Evolutionary conservation across 805 yeast species (phyloP), one percentile per base, ranked within the genome.

Genomic region (Danielia oregonensis): DNA sequence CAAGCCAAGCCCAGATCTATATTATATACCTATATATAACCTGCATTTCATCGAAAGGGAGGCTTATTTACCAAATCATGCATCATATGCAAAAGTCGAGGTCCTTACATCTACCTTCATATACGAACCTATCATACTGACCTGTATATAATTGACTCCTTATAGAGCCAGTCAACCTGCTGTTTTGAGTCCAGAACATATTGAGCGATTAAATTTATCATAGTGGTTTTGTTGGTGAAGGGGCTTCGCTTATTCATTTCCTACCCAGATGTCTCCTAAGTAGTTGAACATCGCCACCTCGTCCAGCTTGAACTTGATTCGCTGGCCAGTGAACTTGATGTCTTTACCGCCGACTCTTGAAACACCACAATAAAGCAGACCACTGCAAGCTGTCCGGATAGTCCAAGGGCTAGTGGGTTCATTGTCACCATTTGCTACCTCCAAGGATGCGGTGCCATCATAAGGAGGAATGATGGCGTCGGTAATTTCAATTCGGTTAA

Each of bases 191-290:
- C n/a, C n/a, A n/a, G n/a, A n/a, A n/a, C n/a, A n/a, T n/a, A n/a
- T n/a, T n/a, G n/a, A n/a, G n/a, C n/a, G n/a, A n/a, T n/a, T n/a
- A n/a, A n/a, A n/a, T n/a, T n/a, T n/a, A n/a, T n/a, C n/a, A n/a
- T n/a, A n/a, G n/a, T n/a, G n/a, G n/a, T n/a, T n/a, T n/a, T n/a
- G n/a, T n/a, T n/a, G n/a, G n/a, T n/a, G n/a, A n/a, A n/a, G n/a
- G n/a, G n/a, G n/a, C n/a, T n/a, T n/a, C n/a, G n/a, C 22, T 12
- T 26, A 26, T 6, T 26, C 28, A 17, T 14, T 26, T 6, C 17
- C 30, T 5, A 16, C n/a, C 30, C 30, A 27, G 7, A 27, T 18
- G 23, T 27, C 30, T 11, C 30, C 30, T 13, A 17, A 27, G 30
- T 17, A 27, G 23, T 17, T 15, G 23, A 17, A 27, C 12, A 27